Conservation (phyloP, 2,329 filamentous ascomycete species). For the Aspergillus sp. region DNA sequence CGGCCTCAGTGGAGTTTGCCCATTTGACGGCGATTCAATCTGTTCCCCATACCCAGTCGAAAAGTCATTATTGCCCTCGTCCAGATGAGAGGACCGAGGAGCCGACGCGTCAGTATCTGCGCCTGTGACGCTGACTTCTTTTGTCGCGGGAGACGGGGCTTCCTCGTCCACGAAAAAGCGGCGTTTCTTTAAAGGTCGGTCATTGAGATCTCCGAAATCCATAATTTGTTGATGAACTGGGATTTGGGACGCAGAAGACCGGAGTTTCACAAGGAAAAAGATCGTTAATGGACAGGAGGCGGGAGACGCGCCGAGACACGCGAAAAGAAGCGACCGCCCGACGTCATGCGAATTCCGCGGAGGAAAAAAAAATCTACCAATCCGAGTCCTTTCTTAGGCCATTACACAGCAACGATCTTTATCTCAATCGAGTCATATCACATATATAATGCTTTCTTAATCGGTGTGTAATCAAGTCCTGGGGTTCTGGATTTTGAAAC, state of each 20-base stretch:
- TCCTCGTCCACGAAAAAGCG: slow-evolving; percentile 61
- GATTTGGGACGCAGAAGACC: neutral
- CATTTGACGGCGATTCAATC: neutral
- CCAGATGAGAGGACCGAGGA: slow-evolving; percentile 3
- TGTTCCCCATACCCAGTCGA: neutral
- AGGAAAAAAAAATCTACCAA: slow-evolving; percentile 11
- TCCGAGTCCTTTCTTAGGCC: neutral
- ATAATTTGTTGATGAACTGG: slow-evolving; percentile 21
- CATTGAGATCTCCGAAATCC: slow-evolving; percentile 45
- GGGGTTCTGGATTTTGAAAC: neutral
- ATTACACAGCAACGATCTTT: slow-evolving; percentile 2
- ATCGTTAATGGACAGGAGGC: slow-evolving; percentile 2
- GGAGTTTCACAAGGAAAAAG: neutral
- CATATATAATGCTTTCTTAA: neutral
- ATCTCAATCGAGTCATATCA: neutral
- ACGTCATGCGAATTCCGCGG: slow-evolving; percentile 13
- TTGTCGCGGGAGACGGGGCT: slow-evolving; percentile 19
- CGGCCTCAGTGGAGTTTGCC: neutral
- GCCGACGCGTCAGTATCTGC: slow-evolving; percentile 19
- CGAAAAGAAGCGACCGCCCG: slow-evolving; percentile 26
- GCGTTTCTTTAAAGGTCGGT: slow-evolving; percentile 60
- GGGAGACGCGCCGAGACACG: slow-evolving; percentile 37
- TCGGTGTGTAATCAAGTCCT: neutral
- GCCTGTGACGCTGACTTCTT: slow-evolving; percentile 1
- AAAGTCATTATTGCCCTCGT: neutral